Evolutionary conservation across 306 rosid genomes (phyloP).

Genomic region (Begonia fuchsioides): DNA sequence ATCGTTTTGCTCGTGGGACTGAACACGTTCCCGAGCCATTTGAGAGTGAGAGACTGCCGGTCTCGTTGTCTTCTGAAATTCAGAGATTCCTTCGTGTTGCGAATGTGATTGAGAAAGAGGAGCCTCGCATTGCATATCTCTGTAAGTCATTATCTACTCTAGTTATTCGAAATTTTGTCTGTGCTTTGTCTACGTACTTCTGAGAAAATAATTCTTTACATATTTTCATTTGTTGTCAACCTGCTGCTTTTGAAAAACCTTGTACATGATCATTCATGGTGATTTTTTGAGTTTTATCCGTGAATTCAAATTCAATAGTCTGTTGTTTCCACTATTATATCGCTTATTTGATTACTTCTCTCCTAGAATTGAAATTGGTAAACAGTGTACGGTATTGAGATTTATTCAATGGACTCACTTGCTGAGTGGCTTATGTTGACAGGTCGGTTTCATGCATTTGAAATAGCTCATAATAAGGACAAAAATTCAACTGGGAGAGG

Average conservation of each 20-base stretch:
- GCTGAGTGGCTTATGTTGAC: conserved; percentile 11
- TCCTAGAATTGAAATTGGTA: background rate
- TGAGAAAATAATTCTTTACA: too few relatives aligned
- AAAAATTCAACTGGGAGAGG: conserved; percentile 67
- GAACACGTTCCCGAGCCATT: conserved; percentile 47
- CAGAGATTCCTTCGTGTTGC: conserved; percentile 90
- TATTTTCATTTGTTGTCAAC: too few relatives aligned
- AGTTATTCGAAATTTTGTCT: too few relatives aligned
- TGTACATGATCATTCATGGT: too few relatives aligned
- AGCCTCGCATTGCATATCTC: conserved; percentile 83
- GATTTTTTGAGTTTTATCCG: too few relatives aligned
- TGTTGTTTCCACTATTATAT: too few relatives aligned
- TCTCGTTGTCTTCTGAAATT: conserved; percentile 47
- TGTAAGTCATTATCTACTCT: conserved; percentile 39
- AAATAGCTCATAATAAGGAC: conserved; percentile 58
- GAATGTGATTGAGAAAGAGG: conserved; percentile 51
- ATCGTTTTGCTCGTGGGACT: background rate
- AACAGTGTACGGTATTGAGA: background rate
- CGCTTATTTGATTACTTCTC: too few relatives aligned
- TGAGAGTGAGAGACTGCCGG: conserved; percentile 77
- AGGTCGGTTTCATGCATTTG: conserved; percentile 96
- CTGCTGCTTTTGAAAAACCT: too few relatives aligned
- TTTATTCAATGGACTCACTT: conserved; percentile 1
- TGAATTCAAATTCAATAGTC: too few relatives aligned
- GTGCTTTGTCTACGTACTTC: too few relatives aligned